These are phyloP conservation scores for Talaromyces amestolkiae DNA, from an alignment of 2,329 filamentous ascomycete species.

Conservation along the genomic window DNA sequence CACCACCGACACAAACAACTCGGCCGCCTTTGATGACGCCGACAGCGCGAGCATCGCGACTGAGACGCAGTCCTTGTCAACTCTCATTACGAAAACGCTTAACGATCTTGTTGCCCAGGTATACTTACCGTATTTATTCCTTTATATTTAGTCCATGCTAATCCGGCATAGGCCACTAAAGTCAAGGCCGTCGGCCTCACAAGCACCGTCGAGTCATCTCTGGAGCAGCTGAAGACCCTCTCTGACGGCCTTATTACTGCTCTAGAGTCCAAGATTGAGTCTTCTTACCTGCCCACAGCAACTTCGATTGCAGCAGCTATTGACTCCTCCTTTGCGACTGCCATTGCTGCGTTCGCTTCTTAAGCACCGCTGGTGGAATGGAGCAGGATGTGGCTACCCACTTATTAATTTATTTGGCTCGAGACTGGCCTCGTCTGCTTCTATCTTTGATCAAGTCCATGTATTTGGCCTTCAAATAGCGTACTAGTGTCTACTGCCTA, in stretches of 20 bases:
- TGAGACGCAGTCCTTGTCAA: constrained; percentile 4
- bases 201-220: not conserved
- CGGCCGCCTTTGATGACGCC: constrained; percentile 5
- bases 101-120: constrained; percentile 12
- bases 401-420: not conserved
- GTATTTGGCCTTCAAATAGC: not conserved
- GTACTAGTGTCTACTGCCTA: not conserved
- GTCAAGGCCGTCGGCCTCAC: not conserved
- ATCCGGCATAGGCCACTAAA: not conserved
- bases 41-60: constrained; percentile 12
- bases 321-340: not conserved
- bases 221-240: not conserved
- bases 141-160: not conserved
- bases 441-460: not conserved
- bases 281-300: not conserved
- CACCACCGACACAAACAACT: constrained; percentile 14
- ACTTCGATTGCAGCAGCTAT: constrained; percentile 2
- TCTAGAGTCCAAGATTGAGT: constrained; percentile 6
- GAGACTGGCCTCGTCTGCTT: not conserved
- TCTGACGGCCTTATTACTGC: constrained; percentile 6
- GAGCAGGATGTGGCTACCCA: not conserved
- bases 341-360: constrained; percentile 6
- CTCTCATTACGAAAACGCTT: constrained; percentile 9
- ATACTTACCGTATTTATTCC: not conserved
- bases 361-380: not conserved